Conservation (phyloP, 768 basidiomycete species). For the Zangia roseola region DNA sequence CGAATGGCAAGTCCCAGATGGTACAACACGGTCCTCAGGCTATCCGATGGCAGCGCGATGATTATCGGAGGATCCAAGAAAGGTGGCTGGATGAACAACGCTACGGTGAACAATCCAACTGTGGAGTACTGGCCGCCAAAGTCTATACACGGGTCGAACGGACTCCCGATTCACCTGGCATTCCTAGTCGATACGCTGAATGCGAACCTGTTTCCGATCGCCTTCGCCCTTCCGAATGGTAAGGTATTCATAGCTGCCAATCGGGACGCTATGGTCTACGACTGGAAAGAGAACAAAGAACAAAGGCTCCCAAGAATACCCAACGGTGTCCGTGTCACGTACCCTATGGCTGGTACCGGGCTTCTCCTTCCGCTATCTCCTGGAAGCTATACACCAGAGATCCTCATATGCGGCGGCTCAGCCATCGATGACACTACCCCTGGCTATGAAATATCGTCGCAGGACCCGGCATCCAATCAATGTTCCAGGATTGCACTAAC, state of each 20-base stretch:
- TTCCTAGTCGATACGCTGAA: slow-evolving; percentile 73
- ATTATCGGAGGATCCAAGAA: slow-evolving; percentile 79
- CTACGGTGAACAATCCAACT: slow-evolving; percentile 77
- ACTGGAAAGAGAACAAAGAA: slow-evolving; percentile 67
- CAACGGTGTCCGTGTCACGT: slow-evolving; percentile 77
- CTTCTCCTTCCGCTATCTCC: slow-evolving; percentile 71
- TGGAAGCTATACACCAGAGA: slow-evolving; percentile 62
- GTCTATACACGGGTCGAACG: slow-evolving; percentile 61
- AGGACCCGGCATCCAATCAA: slow-evolving; percentile 69
- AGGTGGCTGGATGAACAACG: slow-evolving; percentile 87
- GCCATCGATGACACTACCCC: slow-evolving; percentile 57
- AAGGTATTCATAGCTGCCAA: slow-evolving; percentile 77
- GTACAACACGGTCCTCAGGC: slow-evolving; percentile 72
- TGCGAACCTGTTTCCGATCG: slow-evolving; percentile 82
- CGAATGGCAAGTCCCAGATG: slow-evolving; percentile 78
- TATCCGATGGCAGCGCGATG: slow-evolving; percentile 78
- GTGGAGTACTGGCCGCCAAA: slow-evolving; percentile 85
- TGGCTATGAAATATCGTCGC: slow-evolving; percentile 64
- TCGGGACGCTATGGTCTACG: slow-evolving; percentile 74
- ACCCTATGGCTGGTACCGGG: slow-evolving; percentile 78
- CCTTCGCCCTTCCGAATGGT: slow-evolving; percentile 68
- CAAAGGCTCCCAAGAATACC: slow-evolving; percentile 63
- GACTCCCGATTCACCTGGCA: slow-evolving; percentile 58
- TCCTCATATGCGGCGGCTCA: slow-evolving; percentile 80
- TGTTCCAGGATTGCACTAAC: slow-evolving; percentile 70